phyloP scores from a whole-genome alignment of 768 basidiomycete species.

The Boletus rubroflammeus region DNA sequence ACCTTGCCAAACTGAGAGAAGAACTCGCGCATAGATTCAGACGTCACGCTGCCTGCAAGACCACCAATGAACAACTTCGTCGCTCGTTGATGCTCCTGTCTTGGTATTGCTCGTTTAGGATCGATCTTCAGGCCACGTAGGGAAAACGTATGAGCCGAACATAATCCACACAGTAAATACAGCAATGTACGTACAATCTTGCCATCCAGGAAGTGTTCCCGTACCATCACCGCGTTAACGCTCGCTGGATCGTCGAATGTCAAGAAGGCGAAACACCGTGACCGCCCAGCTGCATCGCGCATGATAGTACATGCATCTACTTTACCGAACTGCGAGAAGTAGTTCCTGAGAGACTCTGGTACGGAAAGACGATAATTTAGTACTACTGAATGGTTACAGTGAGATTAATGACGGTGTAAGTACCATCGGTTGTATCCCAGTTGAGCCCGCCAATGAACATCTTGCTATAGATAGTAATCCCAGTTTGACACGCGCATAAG shows the following conservation, averaged over 20 bases:
- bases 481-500: constrained; percentile 24
- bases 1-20: constrained; percentile 94
- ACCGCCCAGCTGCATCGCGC: constrained; percentile 93
- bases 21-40: constrained; percentile 89
- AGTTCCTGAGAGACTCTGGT: constrained; percentile 72
- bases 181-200: constrained; percentile 75
- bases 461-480: constrained; percentile 64
- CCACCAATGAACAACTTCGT: constrained; percentile 97
- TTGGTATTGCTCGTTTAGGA: constrained; percentile 97
- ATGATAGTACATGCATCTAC: constrained; percentile 98
- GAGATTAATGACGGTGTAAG: constrained; percentile 38
- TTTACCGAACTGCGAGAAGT: constrained; percentile 95
- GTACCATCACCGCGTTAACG: constrained; percentile 93
- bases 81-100: constrained; percentile 90
- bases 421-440: constrained; percentile 99
- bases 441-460: constrained; percentile 99
- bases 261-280: constrained; percentile 95
- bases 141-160: constrained; percentile 18
- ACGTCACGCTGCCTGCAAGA: constrained; percentile 86
- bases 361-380: constrained; percentile 33
- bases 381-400: constrained; percentile 39
- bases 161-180: constrained; percentile 10
- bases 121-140: constrained; percentile 68
- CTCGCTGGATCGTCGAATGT: constrained; percentile 92
- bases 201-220: constrained; percentile 93